Base-by-base conservation (phyloP, 352 stramenopile genomes). In the Phytophthora colocasiae region DNA sequence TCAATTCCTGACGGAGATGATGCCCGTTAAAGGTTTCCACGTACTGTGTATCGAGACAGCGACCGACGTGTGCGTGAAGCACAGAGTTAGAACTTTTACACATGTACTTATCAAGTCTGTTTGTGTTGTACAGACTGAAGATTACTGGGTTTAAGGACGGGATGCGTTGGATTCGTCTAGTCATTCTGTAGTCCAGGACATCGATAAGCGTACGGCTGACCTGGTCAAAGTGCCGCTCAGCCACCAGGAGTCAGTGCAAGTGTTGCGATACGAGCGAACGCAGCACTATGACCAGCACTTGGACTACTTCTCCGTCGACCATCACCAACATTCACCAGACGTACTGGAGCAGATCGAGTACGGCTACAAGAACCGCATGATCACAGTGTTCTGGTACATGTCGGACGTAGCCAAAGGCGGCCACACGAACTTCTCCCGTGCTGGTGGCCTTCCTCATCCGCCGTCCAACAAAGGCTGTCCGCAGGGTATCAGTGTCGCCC, bases 361-460 rank as follows among this genome's bases (percentile, higher is more conserved):
- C 39, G 81, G 83, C n/a, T 74, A 80, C 78, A 90, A 91, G 71
- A 93, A 93, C 68, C 85, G 83, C 61, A 92, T 92, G 84, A 91
- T 92, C 66, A 94, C 83, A 0, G 86, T 94, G 15, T 92, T 94
- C 56, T 92, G 83, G 84, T 94, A 92, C 80, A 92, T 94, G 86
- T 94, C 83, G 49, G 85, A 92, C 53, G 83, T 93, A 8, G 75
- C 77, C 27, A 77, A 83, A 46, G 80, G 80, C 52, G 80, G 85
- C 22, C 73, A 94, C 65, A 92, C 85, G 27, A 90, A 87, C 53
- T 94, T 92, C 64, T 72, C 85, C 6, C 83, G 83, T 9, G 71
- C 76, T 8, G 84, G 82, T 22, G 80, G 80, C 8, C 43, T 65
- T 24, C 79, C 80, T 22, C 62, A 74, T 26, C 86, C 83, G 0